Conservation (phyloP, 2,329 filamentous ascomycete genomes). For the Colletotrichum graminicola region DNA sequence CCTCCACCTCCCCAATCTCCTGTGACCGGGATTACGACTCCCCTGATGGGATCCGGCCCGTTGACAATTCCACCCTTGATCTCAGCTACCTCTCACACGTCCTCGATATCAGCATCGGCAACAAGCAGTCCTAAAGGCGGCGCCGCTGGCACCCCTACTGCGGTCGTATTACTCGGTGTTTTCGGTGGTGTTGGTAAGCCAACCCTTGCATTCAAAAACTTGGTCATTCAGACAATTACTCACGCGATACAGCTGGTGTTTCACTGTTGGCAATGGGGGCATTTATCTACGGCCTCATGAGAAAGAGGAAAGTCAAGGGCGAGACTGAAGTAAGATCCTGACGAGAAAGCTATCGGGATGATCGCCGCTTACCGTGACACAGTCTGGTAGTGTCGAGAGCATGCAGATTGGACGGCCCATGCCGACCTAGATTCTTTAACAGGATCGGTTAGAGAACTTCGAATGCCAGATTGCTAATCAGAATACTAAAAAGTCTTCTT, state of each 20-base stretch:
- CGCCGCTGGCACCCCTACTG: conserved; percentile 30
- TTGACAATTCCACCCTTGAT: conserved; percentile 16
- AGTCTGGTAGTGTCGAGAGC: conserved; percentile 27
- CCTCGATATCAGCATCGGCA: conserved; percentile 24
- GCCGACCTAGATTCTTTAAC: conserved; percentile 20
- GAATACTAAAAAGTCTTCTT: background rate
- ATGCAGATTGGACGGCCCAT: conserved; percentile 38
- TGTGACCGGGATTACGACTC: conserved; percentile 11
- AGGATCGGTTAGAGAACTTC: background rate
- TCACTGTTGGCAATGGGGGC: conserved; percentile 36
- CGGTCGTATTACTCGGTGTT: conserved; percentile 32
- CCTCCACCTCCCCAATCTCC: background rate
- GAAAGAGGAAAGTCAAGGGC: conserved; percentile 15
- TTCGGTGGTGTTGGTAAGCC: conserved; percentile 38
- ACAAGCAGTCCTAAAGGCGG: conserved; percentile 18
- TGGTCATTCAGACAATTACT: background rate
- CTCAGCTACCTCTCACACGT: conserved; percentile 2
- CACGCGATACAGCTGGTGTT: conserved; percentile 22
- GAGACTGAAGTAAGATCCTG: conserved; percentile 16
- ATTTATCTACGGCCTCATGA: conserved; percentile 35
- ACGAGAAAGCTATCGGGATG: too few species aligned
- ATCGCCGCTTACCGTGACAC: background rate
- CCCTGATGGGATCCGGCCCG: background rate
- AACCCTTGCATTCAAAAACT: too few species aligned
- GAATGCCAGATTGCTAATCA: background rate